A percentile compares a stretch with the other conserved stretches of the same genome.
These are phyloP conservation scores for Fomitopsis betulina DNA, from an alignment of 1,284 basidiomycete species.

Conservation along the genomic window DNA sequence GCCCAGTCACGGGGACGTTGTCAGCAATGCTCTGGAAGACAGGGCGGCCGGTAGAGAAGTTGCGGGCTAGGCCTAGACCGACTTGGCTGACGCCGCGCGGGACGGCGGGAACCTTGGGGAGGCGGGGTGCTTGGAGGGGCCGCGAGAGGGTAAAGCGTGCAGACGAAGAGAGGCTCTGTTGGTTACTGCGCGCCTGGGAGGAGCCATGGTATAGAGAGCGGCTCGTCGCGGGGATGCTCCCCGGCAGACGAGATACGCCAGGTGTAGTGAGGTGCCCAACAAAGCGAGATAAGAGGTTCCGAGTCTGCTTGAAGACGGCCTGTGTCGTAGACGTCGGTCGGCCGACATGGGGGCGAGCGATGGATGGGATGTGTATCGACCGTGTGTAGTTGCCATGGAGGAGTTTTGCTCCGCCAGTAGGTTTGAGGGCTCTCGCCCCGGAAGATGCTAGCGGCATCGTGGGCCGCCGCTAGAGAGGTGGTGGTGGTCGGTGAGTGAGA, in stretches of 20 bases:
- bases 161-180: slow-evolving; percentile 38
- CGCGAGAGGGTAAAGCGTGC: slow-evolving; percentile 40
- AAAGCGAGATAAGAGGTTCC: slow-evolving; percentile 49
- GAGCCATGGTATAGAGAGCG: slow-evolving; percentile 36
- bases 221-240: slow-evolving; percentile 22
- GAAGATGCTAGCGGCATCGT: slow-evolving; percentile 55
- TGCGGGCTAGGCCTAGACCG: slow-evolving; percentile 66
- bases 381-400: slow-evolving; percentile 23
- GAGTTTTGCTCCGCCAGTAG: slow-evolving; percentile 26
- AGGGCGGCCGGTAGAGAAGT: slow-evolving; percentile 65
- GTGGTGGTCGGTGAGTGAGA: not conserved
- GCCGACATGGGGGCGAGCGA: slow-evolving; percentile 23
- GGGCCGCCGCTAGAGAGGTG: slow-evolving; percentile 3
- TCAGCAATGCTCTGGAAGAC: slow-evolving; percentile 73
- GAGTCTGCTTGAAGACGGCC: slow-evolving; percentile 48
- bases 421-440: slow-evolving; percentile 38
- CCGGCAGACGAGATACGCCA: slow-evolving; percentile 37
- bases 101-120: slow-evolving; percentile 52
- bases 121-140: slow-evolving; percentile 40
- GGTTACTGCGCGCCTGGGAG: slow-evolving; percentile 25
- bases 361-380: slow-evolving; percentile 40
- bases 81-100: slow-evolving; percentile 54
- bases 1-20: slow-evolving; percentile 66
- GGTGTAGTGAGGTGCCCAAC: slow-evolving; percentile 56
- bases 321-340: slow-evolving; percentile 36